A percentile compares a stretch with the other conserved stretches of the same genome.
phyloP scores from a whole-genome alignment of 768 basidiomycete genomes.

The Mycena epipterygia region DNA sequence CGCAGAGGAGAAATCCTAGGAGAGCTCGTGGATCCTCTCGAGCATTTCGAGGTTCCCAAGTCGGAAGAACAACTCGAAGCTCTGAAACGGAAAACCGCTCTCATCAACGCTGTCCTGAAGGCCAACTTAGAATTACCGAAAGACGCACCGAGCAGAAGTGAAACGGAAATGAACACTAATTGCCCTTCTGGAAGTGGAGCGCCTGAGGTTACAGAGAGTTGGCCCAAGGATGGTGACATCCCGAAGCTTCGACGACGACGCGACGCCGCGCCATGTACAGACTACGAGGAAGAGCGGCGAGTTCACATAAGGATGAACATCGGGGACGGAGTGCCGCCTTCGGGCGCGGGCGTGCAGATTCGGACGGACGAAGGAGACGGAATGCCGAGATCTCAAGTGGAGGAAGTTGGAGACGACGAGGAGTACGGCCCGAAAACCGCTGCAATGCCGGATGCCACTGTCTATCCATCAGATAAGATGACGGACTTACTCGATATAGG shows the following conservation, averaged over 20 bases:
- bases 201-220: too few species aligned
- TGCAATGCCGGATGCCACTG: neutral
- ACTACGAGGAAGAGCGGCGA: too few species aligned
- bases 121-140: neutral
- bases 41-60: neutral
- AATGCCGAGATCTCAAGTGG: neutral
- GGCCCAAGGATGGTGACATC: too few species aligned
- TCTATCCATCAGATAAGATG: neutral
- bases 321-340: too few species aligned
- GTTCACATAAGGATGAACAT: too few species aligned
- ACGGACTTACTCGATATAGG: neutral
- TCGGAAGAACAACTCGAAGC: neutral
- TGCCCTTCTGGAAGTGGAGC: too few species aligned
- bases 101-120: neutral
- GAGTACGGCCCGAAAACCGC: constrained; percentile 1
- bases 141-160: neutral
- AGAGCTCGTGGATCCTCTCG: neutral
- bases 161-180: neutral
- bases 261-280: too few species aligned
- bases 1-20: neutral
- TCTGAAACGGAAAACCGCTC: neutral
- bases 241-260: too few species aligned
- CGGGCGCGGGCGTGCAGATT: neutral
- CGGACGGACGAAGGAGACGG: neutral
- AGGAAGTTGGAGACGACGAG: neutral